phyloP scores from a whole-genome alignment of 2,329 filamentous ascomycete species.

The Penicillium sp. region DNA sequence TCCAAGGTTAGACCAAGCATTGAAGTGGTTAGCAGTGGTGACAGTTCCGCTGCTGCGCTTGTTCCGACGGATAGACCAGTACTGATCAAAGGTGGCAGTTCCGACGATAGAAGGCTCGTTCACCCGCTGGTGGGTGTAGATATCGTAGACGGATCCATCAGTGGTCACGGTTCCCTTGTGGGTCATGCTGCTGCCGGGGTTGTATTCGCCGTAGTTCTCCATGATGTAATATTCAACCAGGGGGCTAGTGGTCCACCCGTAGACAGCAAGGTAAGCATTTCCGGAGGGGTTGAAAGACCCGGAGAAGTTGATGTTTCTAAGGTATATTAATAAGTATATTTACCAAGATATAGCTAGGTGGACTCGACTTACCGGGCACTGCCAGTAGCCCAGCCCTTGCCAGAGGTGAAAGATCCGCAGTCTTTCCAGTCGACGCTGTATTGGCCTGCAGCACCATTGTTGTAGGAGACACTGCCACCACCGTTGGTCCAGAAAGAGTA shows the following conservation, averaged over 20 bases:
- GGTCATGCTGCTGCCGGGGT: slow-evolving; percentile 28
- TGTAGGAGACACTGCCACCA: slow-evolving; percentile 45
- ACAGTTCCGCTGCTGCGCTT: slow-evolving; percentile 38
- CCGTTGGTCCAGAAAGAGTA: slow-evolving; percentile 53
- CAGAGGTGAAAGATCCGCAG: slow-evolving; percentile 55
- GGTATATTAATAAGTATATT: background rate
- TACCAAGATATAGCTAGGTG: background rate
- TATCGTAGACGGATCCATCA: slow-evolving; percentile 39
- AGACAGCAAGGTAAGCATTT: slow-evolving; percentile 36
- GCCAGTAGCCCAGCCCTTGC: slow-evolving; percentile 59
- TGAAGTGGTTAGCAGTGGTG: slow-evolving; percentile 38
- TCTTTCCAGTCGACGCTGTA: slow-evolving; percentile 49
- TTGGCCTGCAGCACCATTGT: slow-evolving; percentile 43
- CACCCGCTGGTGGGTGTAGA: slow-evolving; percentile 37
- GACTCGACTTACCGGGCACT: slow-evolving; percentile 43
- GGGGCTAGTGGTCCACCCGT: slow-evolving; percentile 42
- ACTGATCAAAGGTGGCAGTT: slow-evolving; percentile 44
- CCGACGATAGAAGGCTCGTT: slow-evolving; percentile 43
- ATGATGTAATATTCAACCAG: slow-evolving; percentile 41
- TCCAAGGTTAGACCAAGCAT: slow-evolving; percentile 34
- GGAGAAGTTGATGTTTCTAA: slow-evolving; percentile 29
- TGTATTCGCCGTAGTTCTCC: slow-evolving; percentile 35
- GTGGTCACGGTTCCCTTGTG: slow-evolving; percentile 35
- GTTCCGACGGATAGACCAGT: slow-evolving; percentile 40
- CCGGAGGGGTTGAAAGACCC: slow-evolving; percentile 31